A percentile compares a stretch with the other conserved stretches of the same genome.
phyloP scores from a whole-genome alignment of 768 basidiomycete genomes.

The Saitozyma podzolica region DNA sequence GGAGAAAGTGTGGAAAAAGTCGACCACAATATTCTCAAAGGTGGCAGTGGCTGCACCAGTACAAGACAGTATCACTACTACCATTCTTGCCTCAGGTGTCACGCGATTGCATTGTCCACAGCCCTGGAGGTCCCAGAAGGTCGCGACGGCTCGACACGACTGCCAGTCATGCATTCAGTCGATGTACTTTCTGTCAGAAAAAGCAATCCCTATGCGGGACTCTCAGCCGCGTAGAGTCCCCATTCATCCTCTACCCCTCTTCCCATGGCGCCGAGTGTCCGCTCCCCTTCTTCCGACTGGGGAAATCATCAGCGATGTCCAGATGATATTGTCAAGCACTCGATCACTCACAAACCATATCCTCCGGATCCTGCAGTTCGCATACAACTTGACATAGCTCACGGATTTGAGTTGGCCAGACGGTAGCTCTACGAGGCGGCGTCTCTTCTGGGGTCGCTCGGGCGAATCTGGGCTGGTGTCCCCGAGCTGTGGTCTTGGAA shows the following conservation, averaged over 20 bases:
- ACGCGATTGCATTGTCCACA: too few species aligned
- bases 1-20: constrained; percentile 17
- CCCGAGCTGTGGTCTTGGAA: constrained; percentile 16
- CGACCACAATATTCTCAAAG: constrained; percentile 3
- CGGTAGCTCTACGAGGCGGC: constrained; percentile 26
- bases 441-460: constrained; percentile 9
- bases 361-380: constrained; percentile 45
- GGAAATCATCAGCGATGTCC: constrained; percentile 5
- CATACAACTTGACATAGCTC: constrained; percentile 46
- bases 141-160: too few species aligned
- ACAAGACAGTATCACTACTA: not conserved
- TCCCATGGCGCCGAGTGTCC: constrained; percentile 25
- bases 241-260: constrained; percentile 33
- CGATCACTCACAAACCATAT: constrained; percentile 47
- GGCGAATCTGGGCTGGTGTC: not conserved
- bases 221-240: constrained; percentile 30
- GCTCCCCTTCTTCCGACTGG: constrained; percentile 34
- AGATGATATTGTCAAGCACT: not conserved
- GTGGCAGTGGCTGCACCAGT: not conserved
- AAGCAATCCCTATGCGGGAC: not conserved
- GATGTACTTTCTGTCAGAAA: not conserved
- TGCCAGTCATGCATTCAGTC: not conserved
- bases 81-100: not conserved
- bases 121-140: too few species aligned
- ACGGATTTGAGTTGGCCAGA: constrained; percentile 25